Percentiles rank a stretch among this genome's conserved stretches.
These are phyloP conservation scores for Venturia aucupariae DNA, from an alignment of 2,329 filamentous ascomycete genomes.

Conservation along the genomic window DNA sequence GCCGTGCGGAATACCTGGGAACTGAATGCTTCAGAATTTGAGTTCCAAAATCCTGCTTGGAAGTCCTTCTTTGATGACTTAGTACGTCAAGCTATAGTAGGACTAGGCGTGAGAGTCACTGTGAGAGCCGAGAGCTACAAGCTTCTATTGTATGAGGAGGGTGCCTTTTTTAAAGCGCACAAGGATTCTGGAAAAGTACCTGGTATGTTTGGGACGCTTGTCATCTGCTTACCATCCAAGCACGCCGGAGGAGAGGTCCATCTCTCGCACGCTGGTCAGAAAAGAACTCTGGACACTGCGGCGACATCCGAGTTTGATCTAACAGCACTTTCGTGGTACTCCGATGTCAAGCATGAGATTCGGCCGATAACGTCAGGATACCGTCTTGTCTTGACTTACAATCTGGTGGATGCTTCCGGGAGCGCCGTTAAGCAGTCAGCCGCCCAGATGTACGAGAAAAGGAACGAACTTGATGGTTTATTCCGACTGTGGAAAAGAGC, in stretches of 20 bases:
- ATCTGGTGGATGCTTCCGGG: conserved; percentile 27
- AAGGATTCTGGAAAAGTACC: conserved; percentile 8
- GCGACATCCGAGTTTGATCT: conserved; percentile 15
- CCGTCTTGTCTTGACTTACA: conserved; percentile 45
- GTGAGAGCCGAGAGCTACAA: conserved; percentile 1
- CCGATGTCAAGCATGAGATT: conserved; percentile 42
- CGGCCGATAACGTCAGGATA: conserved; percentile 24
- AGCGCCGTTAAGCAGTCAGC: background rate
- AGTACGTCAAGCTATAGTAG: no score
- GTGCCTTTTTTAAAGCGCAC: conserved; percentile 21
- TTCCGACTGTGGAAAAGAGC: no score
- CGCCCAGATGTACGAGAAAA: no score
- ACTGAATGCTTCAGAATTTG: no score
- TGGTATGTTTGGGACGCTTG: background rate
- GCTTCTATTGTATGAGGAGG: conserved; percentile 19
- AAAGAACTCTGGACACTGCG: conserved; percentile 27
- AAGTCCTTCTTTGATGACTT: no score
- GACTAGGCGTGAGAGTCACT: no score
- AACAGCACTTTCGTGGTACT: conserved; percentile 34
- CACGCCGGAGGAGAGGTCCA: no score
- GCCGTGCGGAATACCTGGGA: no score
- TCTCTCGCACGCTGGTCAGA: background rate
- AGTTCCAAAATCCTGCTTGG: no score
- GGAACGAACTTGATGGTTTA: no score
- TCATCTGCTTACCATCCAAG: no score